Base-by-base conservation (phyloP, 2,329 filamentous ascomycete genomes). In the Zymoseptoria passerinii region DNA sequence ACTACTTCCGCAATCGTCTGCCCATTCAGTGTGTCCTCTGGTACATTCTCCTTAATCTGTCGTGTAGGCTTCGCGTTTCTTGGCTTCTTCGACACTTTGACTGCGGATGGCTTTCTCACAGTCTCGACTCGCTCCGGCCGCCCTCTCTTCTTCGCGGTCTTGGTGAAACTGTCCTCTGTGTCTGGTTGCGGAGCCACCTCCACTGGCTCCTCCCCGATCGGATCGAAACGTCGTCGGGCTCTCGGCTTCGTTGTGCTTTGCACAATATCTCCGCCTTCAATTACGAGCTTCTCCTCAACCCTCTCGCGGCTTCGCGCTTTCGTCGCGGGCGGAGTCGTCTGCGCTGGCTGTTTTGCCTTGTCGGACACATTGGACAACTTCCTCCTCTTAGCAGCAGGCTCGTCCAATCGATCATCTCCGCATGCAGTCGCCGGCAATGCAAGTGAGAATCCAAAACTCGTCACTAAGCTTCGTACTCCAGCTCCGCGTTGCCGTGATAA, bases 401-500 rank as follows among this genome's bases (percentile, higher is more conserved):
- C 63, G 13, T 58, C 35, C 6, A 52, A 19, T 27, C 54, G 23
- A 50, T 56, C 57, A 19, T 50, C 54, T 7, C 52, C 28, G 3
- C 48, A 51, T 18, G 54, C 27, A 20, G 50, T 19, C 50, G 49
- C 53, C 48, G 55, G 58, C 3, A 63, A 27, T 5, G 58, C 65
- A 51, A 71, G 64, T 2, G 66, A 62, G 63, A 71, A 71, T 48
- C 67, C 69, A 55, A 71, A 71, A 20, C 58, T 66, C 29, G 66
- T 65, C 19, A 63, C 59, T 28, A 71, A 58, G 20, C 58, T 61
- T 56, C 69, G 61, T 18, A 65, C 66, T 48, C 68, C 69, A 54
- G 69, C 68, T 56, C 69, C 69, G 60, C 68, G 62, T 58, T 70
- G 69, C 18, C 69, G 65, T 53, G 66, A 65, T 61, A 71, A 59